Percentiles rank a stretch among this genome's conserved stretches.
Evolutionary conservation across 345 rosid species (phyloP).

Genomic region (Hibiscus tridactylites): DNA sequence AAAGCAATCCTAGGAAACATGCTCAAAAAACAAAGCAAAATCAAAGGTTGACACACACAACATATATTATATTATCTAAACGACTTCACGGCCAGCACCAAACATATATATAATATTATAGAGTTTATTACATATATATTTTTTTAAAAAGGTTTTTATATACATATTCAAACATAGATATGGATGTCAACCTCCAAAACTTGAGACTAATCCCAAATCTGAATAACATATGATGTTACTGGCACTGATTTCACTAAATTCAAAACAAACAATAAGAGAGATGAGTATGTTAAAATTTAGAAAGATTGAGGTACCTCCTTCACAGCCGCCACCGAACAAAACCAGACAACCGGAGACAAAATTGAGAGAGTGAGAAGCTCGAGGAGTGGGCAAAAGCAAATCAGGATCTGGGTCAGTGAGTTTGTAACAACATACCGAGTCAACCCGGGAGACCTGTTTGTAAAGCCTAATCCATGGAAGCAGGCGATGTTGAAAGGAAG

Average conservation of each 20-base stretch:
- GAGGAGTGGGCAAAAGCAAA: constrained; percentile 46
- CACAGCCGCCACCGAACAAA: constrained; percentile 88
- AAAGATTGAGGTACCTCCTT: constrained; percentile 49
- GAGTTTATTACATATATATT: too few relatives aligned
- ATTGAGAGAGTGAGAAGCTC: constrained; percentile 96
- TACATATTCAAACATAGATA: too few relatives aligned
- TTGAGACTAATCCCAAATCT: too few relatives aligned
- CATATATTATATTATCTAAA: too few relatives aligned
- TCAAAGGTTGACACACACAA: background rate
- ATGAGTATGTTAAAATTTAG: too few relatives aligned
- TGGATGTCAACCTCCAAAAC: too few relatives aligned
- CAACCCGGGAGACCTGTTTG: constrained; percentile 47
- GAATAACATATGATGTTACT: background rate
- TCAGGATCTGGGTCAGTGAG: constrained; percentile 35
- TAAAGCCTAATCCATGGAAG: constrained; percentile 67
- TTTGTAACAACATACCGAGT: constrained; percentile 48
- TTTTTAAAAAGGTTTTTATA: too few relatives aligned
- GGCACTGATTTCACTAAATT: background rate
- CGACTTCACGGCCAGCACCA: too few relatives aligned
- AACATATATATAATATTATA: too few relatives aligned
- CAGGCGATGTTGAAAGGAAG: constrained; percentile 20
- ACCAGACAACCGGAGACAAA: constrained; percentile 77
- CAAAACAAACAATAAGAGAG: background rate
- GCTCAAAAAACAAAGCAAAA: background rate
- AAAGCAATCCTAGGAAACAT: too few relatives aligned